Conservation (phyloP, 2,329 filamentous ascomycete genomes). For the Fusarium brachygibbosum region DNA sequence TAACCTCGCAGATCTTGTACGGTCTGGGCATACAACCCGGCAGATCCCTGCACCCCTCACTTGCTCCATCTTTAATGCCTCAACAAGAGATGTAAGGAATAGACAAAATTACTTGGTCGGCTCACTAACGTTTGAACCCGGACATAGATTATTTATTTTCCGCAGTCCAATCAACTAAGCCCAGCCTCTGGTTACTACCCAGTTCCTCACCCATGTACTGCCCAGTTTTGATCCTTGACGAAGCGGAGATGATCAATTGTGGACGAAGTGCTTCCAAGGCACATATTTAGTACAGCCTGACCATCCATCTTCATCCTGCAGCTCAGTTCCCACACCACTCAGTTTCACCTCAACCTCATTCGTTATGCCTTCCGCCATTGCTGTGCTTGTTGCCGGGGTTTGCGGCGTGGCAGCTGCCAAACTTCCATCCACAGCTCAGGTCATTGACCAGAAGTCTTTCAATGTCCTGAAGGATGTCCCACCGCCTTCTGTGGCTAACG, state of each 20-base stretch:
- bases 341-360: slow-evolving; percentile 9
- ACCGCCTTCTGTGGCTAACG: slow-evolving; percentile 37
- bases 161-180: not conserved
- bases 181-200: no score
- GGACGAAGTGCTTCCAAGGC: not conserved
- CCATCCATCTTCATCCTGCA: slow-evolving; percentile 6
- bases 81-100: not conserved
- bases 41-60: slow-evolving; percentile 4
- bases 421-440: slow-evolving; percentile 37
- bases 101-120: not conserved
- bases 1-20: slow-evolving; percentile 22
- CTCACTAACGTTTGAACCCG: no score
- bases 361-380: slow-evolving; percentile 39
- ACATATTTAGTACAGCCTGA: slow-evolving; percentile 33
- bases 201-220: not conserved
- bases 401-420: slow-evolving; percentile 61
- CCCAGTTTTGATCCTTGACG: not conserved
- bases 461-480: slow-evolving; percentile 41
- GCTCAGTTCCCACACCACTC: slow-evolving; percentile 2
- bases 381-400: slow-evolving; percentile 37
- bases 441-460: slow-evolving; percentile 44
- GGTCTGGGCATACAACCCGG: slow-evolving; percentile 16
- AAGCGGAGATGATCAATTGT: slow-evolving; percentile 7
- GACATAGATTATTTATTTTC: not conserved
- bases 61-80: slow-evolving; percentile 23